A percentile compares a stretch with the other conserved stretches of the same genome.
Conservation (phyloP, 2,329 filamentous ascomycete species). For the Curvularia lunata region DNA sequence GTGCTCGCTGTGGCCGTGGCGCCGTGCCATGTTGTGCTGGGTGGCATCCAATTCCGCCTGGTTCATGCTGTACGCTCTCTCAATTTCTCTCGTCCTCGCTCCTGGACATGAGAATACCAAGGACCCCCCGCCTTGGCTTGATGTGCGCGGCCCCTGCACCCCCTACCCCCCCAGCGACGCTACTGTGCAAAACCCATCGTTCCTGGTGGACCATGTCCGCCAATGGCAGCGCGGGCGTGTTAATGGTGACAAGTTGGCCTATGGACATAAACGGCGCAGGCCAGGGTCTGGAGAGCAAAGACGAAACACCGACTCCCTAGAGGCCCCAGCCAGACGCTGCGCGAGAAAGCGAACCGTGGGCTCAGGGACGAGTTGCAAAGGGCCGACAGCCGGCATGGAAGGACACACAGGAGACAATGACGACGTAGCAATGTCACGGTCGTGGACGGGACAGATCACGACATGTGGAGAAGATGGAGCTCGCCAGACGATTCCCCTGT, state of each 20-base stretch:
- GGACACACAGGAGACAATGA: background rate
- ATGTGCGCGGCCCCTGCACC: conserved; percentile 19
- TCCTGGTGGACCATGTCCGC: conserved; percentile 13
- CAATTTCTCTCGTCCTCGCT: background rate
- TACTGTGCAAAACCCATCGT: conserved; percentile 23
- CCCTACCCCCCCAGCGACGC: conserved; percentile 25
- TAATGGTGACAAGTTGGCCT: background rate
- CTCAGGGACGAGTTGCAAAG: background rate
- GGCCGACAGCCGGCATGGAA: conserved; percentile 8
- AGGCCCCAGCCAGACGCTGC: background rate
- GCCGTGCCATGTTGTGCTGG: conserved; percentile 36
- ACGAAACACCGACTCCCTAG: conserved; percentile 1
- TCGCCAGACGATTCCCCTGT: conserved; percentile 1
- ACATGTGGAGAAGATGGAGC: conserved; percentile 2
- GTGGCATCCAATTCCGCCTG: conserved; percentile 40
- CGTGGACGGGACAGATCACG: background rate
- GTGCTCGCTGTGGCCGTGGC: conserved; percentile 31
- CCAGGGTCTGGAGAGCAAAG: conserved; percentile 8
- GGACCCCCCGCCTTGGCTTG: conserved; percentile 17
- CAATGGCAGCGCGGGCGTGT: background rate
- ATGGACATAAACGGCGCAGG: background rate
- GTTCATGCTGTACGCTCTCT: conserved; percentile 27
- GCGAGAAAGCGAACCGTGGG: background rate
- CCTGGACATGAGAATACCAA: conserved; percentile 11
- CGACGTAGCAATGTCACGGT: background rate